Conservation (phyloP, 495 filamentous ascomycete species). For the Trichocladium antarcticum region DNA sequence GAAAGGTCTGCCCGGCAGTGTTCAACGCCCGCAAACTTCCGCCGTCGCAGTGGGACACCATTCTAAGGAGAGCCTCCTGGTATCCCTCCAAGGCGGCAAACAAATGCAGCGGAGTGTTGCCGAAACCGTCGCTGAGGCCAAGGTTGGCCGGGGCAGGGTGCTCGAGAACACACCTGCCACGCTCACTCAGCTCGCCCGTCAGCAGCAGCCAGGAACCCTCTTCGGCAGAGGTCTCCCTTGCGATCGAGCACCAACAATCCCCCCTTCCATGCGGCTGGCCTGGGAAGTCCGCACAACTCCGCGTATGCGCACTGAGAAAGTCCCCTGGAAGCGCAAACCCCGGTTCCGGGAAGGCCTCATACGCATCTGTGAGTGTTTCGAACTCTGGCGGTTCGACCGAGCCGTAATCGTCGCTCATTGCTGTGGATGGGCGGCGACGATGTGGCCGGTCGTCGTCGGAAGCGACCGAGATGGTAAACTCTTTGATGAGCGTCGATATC, state of each 20-base stretch:
- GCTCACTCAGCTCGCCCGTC: constrained; percentile 12
- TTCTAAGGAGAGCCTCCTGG: constrained; percentile 21
- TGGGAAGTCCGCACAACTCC: constrained; percentile 21
- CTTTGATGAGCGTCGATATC: constrained; percentile 15
- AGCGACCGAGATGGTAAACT: constrained; percentile 19
- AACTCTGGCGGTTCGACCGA: background rate
- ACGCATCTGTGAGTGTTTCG: background rate
- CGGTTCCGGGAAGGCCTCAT: constrained; percentile 19
- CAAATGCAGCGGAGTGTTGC: constrained; percentile 37
- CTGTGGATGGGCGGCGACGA: constrained; percentile 1
- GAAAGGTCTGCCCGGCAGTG: constrained; percentile 37
- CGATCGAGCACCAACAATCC: constrained; percentile 34
- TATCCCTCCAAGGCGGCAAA: constrained; percentile 26
- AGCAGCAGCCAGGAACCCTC: constrained; percentile 17
- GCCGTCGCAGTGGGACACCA: constrained; percentile 16
- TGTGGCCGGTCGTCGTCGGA: constrained; percentile 8
- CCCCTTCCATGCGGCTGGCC: constrained; percentile 24
- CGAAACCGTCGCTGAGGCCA: constrained; percentile 27
- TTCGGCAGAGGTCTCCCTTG: constrained; percentile 13
- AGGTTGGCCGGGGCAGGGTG: constrained; percentile 16
- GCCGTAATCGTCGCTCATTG: constrained; percentile 1
- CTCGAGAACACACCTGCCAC: constrained; percentile 11
- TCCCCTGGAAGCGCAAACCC: constrained; percentile 30
- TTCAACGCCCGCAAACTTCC: constrained; percentile 20
- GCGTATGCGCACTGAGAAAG: constrained; percentile 26